Evolutionary conservation across 192 early-diverging fungal genomes (phyloP), one percentile per base, ranked within the genome.

Genomic region (Dissophora ornata): DNA sequence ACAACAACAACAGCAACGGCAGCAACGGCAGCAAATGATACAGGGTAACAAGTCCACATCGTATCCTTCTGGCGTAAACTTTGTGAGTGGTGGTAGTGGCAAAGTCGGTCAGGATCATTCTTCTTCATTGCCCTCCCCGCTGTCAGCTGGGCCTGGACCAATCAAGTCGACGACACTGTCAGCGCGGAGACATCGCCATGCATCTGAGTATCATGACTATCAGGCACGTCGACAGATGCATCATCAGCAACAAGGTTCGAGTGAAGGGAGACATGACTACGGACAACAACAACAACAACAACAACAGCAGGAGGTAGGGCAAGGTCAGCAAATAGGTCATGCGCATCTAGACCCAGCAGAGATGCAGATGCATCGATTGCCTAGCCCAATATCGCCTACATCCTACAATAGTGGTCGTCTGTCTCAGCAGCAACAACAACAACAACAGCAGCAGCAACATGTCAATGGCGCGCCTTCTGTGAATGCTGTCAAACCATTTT

Each of bases 101-200:
- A 36, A 30, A n/a, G n/a, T 2, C 24, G 19, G 19, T n/a, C 52
- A 48, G 33, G 45, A 57, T 9, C 12, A n/a, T 29, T 28, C 24
- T 7, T 22, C 6, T 22, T 66, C 63, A 22, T 30, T 57, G 19
- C 51, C 53, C 15, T 77, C 63, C 2, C 63, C 63, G 0, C 53
- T 67, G 18, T 77, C 64, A 2, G 52, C 73, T 25, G 65, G 64
- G 24, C 53, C 73, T 57, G 73, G 73, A 38, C 73, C 73, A 0
- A 77, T 77, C 46, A 67, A 62, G 38, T 57, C 59, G 46, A 36
- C 42, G 11, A 24, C 57, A 3, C 22, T 68, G 15, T 60, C 58
- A 26, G 40, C 25, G 21, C 38, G 65, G 29, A 57, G 53, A 44
- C 58, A 77, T 62, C 63, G 73, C 15, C 36, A 50, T 50, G 29